Conservation (phyloP, 1,284 basidiomycete species). For the Sporisorium graminicola region DNA sequence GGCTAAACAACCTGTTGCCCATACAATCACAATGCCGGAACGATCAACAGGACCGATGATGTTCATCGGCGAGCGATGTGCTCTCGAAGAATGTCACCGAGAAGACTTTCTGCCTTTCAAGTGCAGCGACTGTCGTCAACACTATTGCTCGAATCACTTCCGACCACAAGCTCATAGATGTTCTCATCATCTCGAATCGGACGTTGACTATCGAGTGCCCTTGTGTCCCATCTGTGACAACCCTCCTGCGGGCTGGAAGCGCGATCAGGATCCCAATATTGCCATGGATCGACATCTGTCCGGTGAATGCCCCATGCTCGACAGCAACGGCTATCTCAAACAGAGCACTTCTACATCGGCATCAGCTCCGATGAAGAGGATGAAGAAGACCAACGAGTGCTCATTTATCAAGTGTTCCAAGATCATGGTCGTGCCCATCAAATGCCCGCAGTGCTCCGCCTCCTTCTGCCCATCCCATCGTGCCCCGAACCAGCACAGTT, state of each 20-base stretch:
- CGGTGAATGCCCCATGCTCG: constrained; percentile 52
- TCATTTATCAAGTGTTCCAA: constrained; percentile 54
- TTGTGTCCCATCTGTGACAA: constrained; percentile 62
- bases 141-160: constrained; percentile 58
- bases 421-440: constrained; percentile 63
- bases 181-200: constrained; percentile 17
- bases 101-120: constrained; percentile 65
- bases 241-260: constrained; percentile 57
- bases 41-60: constrained; percentile 58
- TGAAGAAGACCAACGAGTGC: constrained; percentile 59
- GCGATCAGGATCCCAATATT: constrained; percentile 63
- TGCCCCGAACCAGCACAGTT: constrained; percentile 57
- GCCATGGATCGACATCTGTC: constrained; percentile 61
- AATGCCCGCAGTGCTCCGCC: constrained; percentile 46
- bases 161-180: constrained; percentile 49
- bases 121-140: constrained; percentile 57
- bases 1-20: background rate
- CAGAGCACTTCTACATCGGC: constrained; percentile 3
- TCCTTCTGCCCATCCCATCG: constrained; percentile 62
- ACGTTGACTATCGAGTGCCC: constrained; percentile 54
- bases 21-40: constrained; percentile 35
- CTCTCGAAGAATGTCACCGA: constrained; percentile 54
- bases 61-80: constrained; percentile 63
- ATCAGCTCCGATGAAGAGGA: constrained; percentile 23
- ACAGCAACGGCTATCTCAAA: constrained; percentile 39